Conservation (phyloP, 345 rosid species). For the Punica granatum region DNA sequence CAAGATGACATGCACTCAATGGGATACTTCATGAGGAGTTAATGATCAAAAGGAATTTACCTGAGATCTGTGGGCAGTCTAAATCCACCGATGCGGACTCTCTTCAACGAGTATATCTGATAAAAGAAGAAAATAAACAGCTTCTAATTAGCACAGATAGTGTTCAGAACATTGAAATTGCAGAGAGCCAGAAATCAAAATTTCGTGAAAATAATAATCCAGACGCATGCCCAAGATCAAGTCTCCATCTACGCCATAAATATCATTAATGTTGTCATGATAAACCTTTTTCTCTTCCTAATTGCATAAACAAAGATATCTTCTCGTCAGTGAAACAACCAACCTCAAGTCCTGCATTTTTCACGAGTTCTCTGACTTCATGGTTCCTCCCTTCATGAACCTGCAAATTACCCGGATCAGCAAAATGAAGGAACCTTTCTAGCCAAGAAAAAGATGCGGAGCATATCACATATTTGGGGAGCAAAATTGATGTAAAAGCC, state of each 20-base stretch:
- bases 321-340: conserved; percentile 8
- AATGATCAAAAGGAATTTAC: conserved; percentile 28
- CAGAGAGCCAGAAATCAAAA: background rate
- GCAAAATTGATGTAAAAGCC: background rate
- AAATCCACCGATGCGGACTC: conserved; percentile 80
- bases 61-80: conserved; percentile 89
- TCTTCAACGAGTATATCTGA: conserved; percentile 78
- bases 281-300: background rate
- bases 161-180: background rate
- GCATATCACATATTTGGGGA: background rate
- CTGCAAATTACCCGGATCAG: conserved; percentile 30
- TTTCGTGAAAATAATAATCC: background rate
- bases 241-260: background rate
- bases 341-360: conserved; percentile 94
- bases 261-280: background rate
- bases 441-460: background rate
- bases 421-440: background rate
- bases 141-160: background rate
- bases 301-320: background rate
- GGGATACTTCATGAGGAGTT: background rate
- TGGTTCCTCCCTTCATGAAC: conserved; percentile 98
- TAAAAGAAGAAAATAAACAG: conserved; percentile 8
- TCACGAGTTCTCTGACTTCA: conserved; percentile 91
- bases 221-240: background rate
- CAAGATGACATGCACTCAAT: background rate